These are phyloP conservation scores for Geotrichum ghanense DNA, from an alignment of 805 yeast species.

Conservation along the genomic window DNA sequence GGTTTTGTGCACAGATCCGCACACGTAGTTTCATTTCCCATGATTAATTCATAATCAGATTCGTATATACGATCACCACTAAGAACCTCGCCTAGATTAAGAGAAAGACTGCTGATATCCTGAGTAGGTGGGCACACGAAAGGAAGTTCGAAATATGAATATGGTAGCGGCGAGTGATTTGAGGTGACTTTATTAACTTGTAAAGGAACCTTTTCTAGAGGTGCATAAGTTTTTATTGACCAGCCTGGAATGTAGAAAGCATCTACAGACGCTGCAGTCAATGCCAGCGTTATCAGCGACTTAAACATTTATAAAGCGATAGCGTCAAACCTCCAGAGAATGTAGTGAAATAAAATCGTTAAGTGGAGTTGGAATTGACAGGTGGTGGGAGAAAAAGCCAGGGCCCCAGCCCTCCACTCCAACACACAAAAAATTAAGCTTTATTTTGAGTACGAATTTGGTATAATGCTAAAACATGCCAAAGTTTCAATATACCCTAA, in stretches of 20 bases:
- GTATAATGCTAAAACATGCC: no score
- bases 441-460: no score
- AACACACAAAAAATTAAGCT: no score
- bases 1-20: conserved; percentile 53
- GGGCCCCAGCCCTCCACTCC: no score
- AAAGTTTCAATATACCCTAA: no score
- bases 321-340: no score
- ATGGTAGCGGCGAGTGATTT: conserved; percentile 66
- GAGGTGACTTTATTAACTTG: conserved; percentile 71
- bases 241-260: conserved; percentile 20
- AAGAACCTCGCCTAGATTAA: conserved; percentile 66
- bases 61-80: conserved; percentile 74
- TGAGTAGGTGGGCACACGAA: conserved; percentile 64
- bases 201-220: conserved; percentile 55
- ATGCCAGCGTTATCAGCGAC: background rate
- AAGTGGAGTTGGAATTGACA: no score
- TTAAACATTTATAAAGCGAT: background rate
- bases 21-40: conserved; percentile 59
- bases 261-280: background rate
- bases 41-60: conserved; percentile 53
- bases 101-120: conserved; percentile 44
- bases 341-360: no score
- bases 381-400: no score
- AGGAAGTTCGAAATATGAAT: conserved; percentile 63
- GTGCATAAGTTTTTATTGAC: conserved; percentile 29